Conservation (phyloP, 768 basidiomycete genomes). For the Suillus hirtellus region DNA sequence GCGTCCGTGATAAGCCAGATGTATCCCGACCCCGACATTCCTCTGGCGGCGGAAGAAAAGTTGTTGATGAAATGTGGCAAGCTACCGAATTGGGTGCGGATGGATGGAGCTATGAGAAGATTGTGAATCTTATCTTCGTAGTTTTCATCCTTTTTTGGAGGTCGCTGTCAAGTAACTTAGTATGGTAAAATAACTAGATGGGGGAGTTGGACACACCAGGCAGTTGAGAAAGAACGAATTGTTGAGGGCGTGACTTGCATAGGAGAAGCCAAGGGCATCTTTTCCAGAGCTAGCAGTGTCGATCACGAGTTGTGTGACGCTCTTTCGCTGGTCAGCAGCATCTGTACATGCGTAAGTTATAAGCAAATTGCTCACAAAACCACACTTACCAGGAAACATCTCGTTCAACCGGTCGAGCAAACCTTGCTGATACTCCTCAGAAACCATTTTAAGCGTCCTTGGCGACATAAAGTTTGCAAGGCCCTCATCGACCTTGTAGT, state of each 20-base stretch:
- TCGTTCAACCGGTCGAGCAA: slow-evolving; percentile 76
- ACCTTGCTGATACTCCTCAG: slow-evolving; percentile 85
- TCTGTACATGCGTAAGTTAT: slow-evolving; percentile 35
- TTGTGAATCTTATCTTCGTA: slow-evolving; percentile 23
- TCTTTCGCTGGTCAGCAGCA: slow-evolving; percentile 53
- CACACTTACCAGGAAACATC: slow-evolving; percentile 62
- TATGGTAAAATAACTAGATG: background rate
- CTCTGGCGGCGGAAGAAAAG: slow-evolving; percentile 73
- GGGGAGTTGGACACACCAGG: slow-evolving; percentile 57
- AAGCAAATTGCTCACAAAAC: background rate
- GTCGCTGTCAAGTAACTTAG: slow-evolving; percentile 29
- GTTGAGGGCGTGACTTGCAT: slow-evolving; percentile 90
- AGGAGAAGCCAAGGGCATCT: slow-evolving; percentile 78
- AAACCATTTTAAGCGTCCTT: slow-evolving; percentile 65
- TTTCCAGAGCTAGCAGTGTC: slow-evolving; percentile 59
- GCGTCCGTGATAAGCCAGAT: slow-evolving; percentile 85
- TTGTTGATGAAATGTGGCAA: slow-evolving; percentile 70
- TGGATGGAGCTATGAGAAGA: slow-evolving; percentile 19
- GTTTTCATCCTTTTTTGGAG: slow-evolving; percentile 27
- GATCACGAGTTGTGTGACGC: slow-evolving; percentile 72
- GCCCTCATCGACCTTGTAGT: slow-evolving; percentile 69
- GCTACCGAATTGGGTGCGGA: slow-evolving; percentile 54
- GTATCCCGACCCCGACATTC: slow-evolving; percentile 79
- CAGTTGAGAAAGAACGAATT: slow-evolving; percentile 92
- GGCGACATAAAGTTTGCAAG: slow-evolving; percentile 80